Conservation (phyloP, 179 eudicot genomes). For the Gypsophila paniculata region DNA sequence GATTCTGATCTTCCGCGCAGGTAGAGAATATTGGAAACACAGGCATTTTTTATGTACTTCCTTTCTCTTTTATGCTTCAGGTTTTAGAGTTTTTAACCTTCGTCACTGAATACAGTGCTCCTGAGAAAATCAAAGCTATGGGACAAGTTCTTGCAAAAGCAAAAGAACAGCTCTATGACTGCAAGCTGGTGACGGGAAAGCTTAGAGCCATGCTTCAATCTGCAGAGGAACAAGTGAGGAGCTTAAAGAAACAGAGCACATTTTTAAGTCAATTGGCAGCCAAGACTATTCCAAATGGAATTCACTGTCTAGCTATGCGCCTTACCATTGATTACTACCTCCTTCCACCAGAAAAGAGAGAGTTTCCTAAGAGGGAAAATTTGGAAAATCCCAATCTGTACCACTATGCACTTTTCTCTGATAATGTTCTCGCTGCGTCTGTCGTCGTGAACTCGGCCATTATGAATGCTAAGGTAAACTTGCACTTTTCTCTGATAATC, state of each 20-base stretch:
- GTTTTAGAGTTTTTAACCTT: not conserved
- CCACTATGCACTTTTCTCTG: constrained; percentile 95
- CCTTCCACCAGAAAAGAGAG: constrained; percentile 59
- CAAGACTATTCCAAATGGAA: constrained; percentile 85
- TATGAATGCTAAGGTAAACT: constrained; percentile 69
- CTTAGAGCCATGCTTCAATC: constrained; percentile 89
- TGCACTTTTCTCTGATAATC: too few species aligned
- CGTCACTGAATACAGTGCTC: constrained; percentile 42
- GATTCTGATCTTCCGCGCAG: constrained; percentile 74
- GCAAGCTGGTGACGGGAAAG: constrained; percentile 69
- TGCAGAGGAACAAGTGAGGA: constrained; percentile 86
- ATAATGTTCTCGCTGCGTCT: constrained; percentile 86
- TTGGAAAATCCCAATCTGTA: constrained; percentile 60
- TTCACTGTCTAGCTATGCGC: constrained; percentile 86
- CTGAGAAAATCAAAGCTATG: constrained; percentile 66
- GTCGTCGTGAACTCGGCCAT: constrained; percentile 90
- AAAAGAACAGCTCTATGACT: constrained; percentile 62
- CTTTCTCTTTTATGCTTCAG: not conserved
- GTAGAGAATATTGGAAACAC: constrained; percentile 28
- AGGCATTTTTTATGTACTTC: not conserved
- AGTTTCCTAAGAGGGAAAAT: constrained; percentile 70
- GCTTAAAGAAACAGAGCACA: constrained; percentile 77
- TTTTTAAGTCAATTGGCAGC: constrained; percentile 90
- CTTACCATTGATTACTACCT: constrained; percentile 73
- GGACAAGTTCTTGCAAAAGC: constrained; percentile 69